These are phyloP conservation scores for Cryphonectria nitschkei DNA, from an alignment of 2,329 filamentous ascomycete species.

Conservation along the genomic window DNA sequence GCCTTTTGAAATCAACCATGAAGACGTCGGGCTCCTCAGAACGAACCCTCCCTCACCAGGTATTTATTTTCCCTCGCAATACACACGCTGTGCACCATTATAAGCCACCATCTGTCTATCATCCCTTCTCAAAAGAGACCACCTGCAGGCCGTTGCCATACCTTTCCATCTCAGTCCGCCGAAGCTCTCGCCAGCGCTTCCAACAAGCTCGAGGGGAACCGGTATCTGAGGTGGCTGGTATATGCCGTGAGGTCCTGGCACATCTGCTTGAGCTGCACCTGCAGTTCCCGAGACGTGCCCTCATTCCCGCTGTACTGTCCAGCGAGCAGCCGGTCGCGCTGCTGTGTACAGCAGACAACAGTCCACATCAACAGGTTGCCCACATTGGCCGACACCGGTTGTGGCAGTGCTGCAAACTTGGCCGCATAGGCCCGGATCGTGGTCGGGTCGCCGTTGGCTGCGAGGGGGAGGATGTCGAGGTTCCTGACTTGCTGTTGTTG, in stretches of 20 bases:
- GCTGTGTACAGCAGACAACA: constrained; percentile 80
- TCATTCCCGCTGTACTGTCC: constrained; percentile 77
- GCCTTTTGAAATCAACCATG: background rate
- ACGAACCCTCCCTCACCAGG: no score
- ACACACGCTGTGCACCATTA: background rate
- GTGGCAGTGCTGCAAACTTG: constrained; percentile 77
- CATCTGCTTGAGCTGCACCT: constrained; percentile 74
- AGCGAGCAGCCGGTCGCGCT: constrained; percentile 71
- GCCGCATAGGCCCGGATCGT: constrained; percentile 79
- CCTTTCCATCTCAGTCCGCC: constrained; percentile 55
- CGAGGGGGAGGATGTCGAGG: constrained; percentile 79
- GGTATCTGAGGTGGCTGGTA: constrained; percentile 88
- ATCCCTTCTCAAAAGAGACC: no score
- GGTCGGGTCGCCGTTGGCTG: constrained; percentile 73
- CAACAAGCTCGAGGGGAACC: constrained; percentile 83
- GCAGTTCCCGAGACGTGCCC: constrained; percentile 64
- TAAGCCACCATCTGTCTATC: background rate
- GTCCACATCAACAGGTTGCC: constrained; percentile 94
- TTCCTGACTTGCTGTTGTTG: constrained; percentile 63
- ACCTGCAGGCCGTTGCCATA: background rate
- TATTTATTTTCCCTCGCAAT: background rate
- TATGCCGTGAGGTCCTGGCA: constrained; percentile 92
- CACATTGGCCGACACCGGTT: constrained; percentile 84
- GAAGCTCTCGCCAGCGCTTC: constrained; percentile 85
- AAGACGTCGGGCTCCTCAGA: background rate